Percentiles rank a stretch among this genome's conserved stretches.
Evolutionary conservation across 1,139 yeast genomes (phyloP).

Genomic region (Yamadazyma dendronema): DNA sequence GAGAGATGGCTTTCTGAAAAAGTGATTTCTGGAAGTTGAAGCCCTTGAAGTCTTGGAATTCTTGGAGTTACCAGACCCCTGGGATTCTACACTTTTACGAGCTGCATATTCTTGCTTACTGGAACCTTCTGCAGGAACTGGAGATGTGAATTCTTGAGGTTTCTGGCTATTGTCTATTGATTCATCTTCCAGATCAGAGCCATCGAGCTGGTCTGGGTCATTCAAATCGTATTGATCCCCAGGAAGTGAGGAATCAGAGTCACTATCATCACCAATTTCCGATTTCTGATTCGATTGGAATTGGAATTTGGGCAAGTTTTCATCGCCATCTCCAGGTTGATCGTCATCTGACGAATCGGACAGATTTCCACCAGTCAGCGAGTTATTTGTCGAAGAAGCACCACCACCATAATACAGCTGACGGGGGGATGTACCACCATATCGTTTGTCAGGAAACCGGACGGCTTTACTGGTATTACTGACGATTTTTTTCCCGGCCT

Average conservation of each 20-base stretch:
- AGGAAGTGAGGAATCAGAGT: neutral
- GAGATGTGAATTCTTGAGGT: neutral
- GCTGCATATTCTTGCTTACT: neutral
- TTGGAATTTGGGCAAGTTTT: slow-evolving; percentile 9
- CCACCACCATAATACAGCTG: slow-evolving; percentile 25
- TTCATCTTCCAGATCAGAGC: slow-evolving; percentile 11
- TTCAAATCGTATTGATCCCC: neutral
- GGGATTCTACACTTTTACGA: slow-evolving; percentile 7
- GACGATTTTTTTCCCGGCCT: slow-evolving; percentile 33
- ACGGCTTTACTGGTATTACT: slow-evolving; percentile 9
- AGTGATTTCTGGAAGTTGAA: slow-evolving; percentile 6
- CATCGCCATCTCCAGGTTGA: slow-evolving; percentile 1
- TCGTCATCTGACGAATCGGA: slow-evolving; percentile 4
- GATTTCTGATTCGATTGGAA: slow-evolving; percentile 5
- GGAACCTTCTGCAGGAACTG: slow-evolving; percentile 1
- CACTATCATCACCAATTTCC: neutral
- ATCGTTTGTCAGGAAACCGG: slow-evolving; percentile 25
- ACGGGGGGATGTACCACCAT: slow-evolving; percentile 26
- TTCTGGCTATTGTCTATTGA: too few relatives aligned
- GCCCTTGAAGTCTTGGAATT: slow-evolving; percentile 2
- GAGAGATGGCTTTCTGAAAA: slow-evolving; percentile 15
- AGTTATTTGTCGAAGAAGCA: slow-evolving; percentile 24
- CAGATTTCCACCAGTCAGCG: slow-evolving; percentile 2
- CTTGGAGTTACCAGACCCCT: slow-evolving; percentile 7
- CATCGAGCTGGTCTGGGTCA: slow-evolving; percentile 11